Evolutionary conservation across 768 basidiomycete species (phyloP).

Genomic region (Goffeauzyma gilvescens): DNA sequence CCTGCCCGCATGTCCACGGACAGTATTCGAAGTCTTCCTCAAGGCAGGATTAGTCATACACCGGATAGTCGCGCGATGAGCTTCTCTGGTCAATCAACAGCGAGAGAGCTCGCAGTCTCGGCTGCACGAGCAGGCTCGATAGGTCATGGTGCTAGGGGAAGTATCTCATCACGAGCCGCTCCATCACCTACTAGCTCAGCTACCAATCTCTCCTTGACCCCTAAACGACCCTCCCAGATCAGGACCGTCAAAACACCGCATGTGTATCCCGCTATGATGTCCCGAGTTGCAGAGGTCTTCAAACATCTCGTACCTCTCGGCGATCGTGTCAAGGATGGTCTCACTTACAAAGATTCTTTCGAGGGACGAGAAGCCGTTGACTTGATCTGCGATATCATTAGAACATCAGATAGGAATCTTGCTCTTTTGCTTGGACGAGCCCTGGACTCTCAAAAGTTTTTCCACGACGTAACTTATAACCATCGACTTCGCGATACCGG

Average conservation of each 20-base stretch:
- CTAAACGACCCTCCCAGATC: constrained; percentile 28
- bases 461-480: constrained; percentile 98
- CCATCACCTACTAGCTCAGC: constrained; percentile 20
- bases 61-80: constrained; percentile 24
- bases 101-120: constrained; percentile 16
- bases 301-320: constrained; percentile 54
- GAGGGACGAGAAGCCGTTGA: constrained; percentile 95
- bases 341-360: constrained; percentile 89
- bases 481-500: constrained; percentile 79
- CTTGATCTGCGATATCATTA: constrained; percentile 93
- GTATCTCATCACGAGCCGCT: constrained; percentile 11
- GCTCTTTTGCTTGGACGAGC: constrained; percentile 88
- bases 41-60: constrained; percentile 3
- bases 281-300: constrained; percentile 84
- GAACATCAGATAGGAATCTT: constrained; percentile 89
- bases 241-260: constrained; percentile 41
- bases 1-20: constrained; percentile 23
- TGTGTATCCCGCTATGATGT: constrained; percentile 89
- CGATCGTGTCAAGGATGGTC: constrained; percentile 79
- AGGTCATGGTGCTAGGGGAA: constrained; percentile 13
- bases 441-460: constrained; percentile 93
- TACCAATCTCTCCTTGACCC: constrained; percentile 31
- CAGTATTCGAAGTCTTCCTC: constrained; percentile 21
- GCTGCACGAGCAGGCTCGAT: constrained; percentile 23
- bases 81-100: constrained; percentile 22